A percentile compares a stretch with the other conserved stretches of the same genome.
Evolutionary conservation across 2,329 filamentous ascomycete species (phyloP).

Genomic region (Sporothrix variecibatus): DNA sequence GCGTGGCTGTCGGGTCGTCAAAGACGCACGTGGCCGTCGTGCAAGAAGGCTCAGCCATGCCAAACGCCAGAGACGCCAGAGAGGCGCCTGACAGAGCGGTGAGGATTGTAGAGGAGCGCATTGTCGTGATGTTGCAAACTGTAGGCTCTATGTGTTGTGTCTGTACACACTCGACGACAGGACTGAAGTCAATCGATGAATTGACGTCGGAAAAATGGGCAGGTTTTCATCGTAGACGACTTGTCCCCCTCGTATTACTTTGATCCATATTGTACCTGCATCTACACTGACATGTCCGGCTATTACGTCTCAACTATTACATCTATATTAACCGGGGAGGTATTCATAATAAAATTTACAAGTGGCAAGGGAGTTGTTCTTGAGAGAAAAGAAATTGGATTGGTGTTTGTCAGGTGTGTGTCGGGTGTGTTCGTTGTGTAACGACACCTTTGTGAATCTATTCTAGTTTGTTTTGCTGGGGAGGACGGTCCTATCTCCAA

Average conservation of each 20-base stretch:
- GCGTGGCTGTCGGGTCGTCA: constrained; percentile 7
- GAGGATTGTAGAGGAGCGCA: not conserved
- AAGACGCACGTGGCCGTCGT: constrained; percentile 17
- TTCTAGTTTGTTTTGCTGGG: not conserved
- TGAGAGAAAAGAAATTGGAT: not conserved
- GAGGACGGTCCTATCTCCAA: not conserved
- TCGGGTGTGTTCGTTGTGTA: not conserved
- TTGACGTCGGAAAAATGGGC: too few relatives aligned
- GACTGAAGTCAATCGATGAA: too few relatives aligned
- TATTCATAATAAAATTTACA: too few relatives aligned
- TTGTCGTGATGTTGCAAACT: not conserved
- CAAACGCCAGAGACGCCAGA: not conserved
- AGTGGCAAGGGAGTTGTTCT: not conserved
- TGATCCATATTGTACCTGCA: not conserved
- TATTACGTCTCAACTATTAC: not conserved
- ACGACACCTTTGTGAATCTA: not conserved
- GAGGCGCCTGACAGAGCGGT: not conserved
- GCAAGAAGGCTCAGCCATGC: constrained; percentile 22
- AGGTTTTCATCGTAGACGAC: too few relatives aligned
- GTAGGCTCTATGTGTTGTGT: not conserved
- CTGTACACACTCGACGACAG: not conserved
- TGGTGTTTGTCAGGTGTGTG: constrained; percentile 2
- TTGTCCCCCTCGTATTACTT: not conserved
- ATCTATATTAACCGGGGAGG: too few relatives aligned
- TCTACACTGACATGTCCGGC: not conserved